phyloP scores from a whole-genome alignment of 352 stramenopile genomes.

The Saprolegnia parasitica region DNA sequence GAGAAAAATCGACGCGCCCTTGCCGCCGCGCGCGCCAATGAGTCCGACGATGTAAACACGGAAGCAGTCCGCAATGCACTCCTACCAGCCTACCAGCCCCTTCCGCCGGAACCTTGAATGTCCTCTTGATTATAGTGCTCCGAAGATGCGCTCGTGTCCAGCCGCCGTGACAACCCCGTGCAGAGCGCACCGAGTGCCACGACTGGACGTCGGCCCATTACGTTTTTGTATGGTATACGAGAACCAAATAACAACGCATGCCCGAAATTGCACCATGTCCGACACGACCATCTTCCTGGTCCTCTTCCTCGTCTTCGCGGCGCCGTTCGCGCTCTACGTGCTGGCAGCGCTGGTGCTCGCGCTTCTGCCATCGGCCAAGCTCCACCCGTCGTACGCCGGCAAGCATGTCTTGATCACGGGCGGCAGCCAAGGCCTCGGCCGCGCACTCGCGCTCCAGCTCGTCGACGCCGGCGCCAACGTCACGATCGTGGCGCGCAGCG shows the following conservation, averaged over 20 bases:
- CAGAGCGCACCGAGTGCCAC: no score
- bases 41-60: no score
- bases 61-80: no score
- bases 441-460: conserved; percentile 15
- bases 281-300: background rate
- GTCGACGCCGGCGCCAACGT: conserved; percentile 22
- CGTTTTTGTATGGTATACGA: no score
- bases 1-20: no score
- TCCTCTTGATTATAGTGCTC: no score
- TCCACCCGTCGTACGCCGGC: conserved; percentile 19
- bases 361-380: background rate
- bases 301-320: conserved; percentile 23
- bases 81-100: no score
- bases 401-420: conserved; percentile 31
- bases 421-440: conserved; percentile 29
- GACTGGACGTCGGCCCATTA: no score
- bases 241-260: background rate
- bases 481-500: conserved; percentile 27
- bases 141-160: conserved; percentile 9
- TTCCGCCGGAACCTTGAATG: no score
- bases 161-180: conserved; percentile 8
- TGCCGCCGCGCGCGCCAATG: no score
- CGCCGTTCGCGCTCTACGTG: conserved; percentile 3
- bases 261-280: background rate
- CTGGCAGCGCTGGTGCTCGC: conserved; percentile 2